phyloP scores from a whole-genome alignment of 108 stramenopile genomes.

The Pseudonitzschia pungens region DNA sequence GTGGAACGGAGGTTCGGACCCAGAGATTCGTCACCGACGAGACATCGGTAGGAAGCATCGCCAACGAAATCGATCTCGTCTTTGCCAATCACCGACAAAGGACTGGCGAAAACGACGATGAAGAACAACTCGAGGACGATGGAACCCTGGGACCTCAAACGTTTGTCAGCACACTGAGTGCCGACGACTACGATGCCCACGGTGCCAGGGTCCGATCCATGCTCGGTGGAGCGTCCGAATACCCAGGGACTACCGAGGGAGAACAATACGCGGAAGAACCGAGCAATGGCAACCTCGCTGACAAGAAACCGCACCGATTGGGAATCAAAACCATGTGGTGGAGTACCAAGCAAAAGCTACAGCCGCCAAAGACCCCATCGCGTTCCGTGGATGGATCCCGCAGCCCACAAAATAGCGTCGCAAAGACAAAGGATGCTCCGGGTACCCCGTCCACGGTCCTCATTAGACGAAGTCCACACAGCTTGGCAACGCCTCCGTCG shows the following conservation, averaged over 20 bases:
- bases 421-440: background rate
- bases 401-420: slow-evolving; percentile 1
- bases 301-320: background rate
- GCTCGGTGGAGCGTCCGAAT: background rate
- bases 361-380: background rate
- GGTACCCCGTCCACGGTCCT: slow-evolving; percentile 12
- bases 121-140: background rate
- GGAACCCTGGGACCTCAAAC: background rate
- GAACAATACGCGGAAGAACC: background rate
- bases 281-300: background rate
- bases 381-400: background rate
- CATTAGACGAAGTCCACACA: background rate
- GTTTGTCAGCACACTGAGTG: slow-evolving; percentile 9
- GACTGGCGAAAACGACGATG: background rate
- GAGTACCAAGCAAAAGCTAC: background rate
- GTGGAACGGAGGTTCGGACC: background rate
- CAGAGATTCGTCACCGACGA: slow-evolving; percentile 13
- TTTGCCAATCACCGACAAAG: background rate
- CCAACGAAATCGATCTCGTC: slow-evolving; percentile 1
- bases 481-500: slow-evolving; percentile 5
- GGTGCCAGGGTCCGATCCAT: background rate
- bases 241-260: background rate
- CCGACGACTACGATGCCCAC: background rate
- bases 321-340: too few relatives aligned
- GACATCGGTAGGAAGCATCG: slow-evolving; percentile 17